A percentile compares a stretch with the other conserved stretches of the same genome.
These are phyloP conservation scores for Nothomitra cinnamomea DNA, from an alignment of 2,329 filamentous ascomycete genomes.

Conservation along the genomic window DNA sequence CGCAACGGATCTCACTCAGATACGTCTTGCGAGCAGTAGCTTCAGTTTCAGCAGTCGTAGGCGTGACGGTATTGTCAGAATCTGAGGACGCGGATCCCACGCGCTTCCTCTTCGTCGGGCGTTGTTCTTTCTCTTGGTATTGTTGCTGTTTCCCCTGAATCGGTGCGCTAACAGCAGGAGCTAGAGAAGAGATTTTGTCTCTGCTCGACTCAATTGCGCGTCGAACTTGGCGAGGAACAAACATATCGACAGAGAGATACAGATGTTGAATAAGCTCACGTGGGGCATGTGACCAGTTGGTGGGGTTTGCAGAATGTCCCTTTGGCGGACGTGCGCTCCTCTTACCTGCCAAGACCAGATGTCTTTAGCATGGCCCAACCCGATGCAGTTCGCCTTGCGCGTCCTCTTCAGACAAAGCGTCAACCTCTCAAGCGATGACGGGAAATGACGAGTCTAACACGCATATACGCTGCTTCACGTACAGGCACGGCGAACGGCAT, in stretches of 20 bases:
- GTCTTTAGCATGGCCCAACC: too few species aligned
- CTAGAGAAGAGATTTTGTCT: background rate
- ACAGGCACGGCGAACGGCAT: too few species aligned
- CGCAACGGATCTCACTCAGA: background rate
- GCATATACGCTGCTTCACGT: too few species aligned
- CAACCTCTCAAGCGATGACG: too few species aligned
- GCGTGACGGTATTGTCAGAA: background rate
- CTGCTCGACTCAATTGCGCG: background rate
- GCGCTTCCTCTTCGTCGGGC: background rate
- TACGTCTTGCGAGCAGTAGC: background rate
- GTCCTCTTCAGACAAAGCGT: too few species aligned
- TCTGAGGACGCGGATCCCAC: background rate
- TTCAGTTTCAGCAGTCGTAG: background rate
- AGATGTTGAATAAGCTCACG: background rate
- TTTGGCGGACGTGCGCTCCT: too few species aligned
- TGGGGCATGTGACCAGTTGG: background rate
- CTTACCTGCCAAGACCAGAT: too few species aligned
- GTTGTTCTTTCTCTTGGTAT: background rate
- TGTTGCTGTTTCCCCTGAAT: background rate
- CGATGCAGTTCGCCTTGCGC: too few species aligned
- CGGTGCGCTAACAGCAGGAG: background rate
- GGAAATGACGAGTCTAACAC: too few species aligned
- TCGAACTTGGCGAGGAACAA: conserved; percentile 1
- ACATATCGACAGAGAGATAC: background rate
- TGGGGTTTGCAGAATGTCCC: too few species aligned